Percentiles rank a stretch among this genome's conserved stretches.
These are phyloP conservation scores for Starmera amethionina DNA, from an alignment of 805 yeast genomes.

Conservation along the genomic window DNA sequence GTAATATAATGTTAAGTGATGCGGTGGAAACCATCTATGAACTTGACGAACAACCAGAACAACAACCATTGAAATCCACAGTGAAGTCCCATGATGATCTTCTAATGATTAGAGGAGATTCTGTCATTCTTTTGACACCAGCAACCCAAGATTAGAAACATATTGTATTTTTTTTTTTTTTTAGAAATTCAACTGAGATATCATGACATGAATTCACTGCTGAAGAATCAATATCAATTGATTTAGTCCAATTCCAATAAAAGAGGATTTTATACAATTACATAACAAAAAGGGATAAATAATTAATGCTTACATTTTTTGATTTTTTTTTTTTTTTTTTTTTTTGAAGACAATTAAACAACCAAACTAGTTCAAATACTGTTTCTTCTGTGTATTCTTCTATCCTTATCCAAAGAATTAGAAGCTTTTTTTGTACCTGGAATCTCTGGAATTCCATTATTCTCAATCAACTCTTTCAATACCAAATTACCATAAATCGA, in stretches of 20 bases:
- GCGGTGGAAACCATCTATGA: slow-evolving; percentile 76
- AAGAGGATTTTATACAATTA: too few relatives aligned
- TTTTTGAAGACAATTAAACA: neutral
- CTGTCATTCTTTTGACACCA: slow-evolving; percentile 75
- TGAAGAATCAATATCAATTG: too few relatives aligned
- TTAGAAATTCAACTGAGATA: too few relatives aligned
- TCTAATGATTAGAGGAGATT: slow-evolving; percentile 97
- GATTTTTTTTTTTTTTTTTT: neutral
- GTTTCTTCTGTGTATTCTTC: slow-evolving; percentile 45
- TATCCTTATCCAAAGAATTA: neutral
- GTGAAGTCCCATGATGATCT: slow-evolving; percentile 59
- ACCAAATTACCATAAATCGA: slow-evolving; percentile 55
- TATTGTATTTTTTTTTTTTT: too few relatives aligned
- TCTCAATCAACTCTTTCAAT: slow-evolving; percentile 40
- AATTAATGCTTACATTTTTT: neutral
- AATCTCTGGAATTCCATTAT: slow-evolving; percentile 49
- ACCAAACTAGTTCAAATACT: slow-evolving; percentile 32
- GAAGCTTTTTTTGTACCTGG: slow-evolving; percentile 38
- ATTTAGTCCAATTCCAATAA: too few relatives aligned
- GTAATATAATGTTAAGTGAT: slow-evolving; percentile 91
- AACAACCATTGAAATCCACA: slow-evolving; percentile 31
- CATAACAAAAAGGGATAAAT: too few relatives aligned
- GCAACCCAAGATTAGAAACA: slow-evolving; percentile 19
- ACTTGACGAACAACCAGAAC: slow-evolving; percentile 40
- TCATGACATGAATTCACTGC: too few relatives aligned